phyloP scores from a whole-genome alignment of 148 eudicot species.

The Bassia scoparia region DNA sequence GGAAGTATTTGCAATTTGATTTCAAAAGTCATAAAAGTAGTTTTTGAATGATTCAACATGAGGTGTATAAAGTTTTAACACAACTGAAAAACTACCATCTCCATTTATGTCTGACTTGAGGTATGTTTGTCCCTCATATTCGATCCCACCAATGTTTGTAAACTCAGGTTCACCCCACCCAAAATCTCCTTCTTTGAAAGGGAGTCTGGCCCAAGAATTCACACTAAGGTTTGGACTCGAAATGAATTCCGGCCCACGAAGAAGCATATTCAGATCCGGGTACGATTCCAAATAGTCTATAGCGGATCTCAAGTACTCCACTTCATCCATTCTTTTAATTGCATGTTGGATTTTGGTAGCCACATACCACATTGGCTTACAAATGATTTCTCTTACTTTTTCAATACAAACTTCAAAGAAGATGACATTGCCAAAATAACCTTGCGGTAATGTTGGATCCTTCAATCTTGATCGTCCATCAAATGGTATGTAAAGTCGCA shows the following conservation, averaged over 20 bases:
- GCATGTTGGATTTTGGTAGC: conserved; percentile 19
- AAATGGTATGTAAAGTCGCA: conserved; percentile 5
- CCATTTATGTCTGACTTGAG: conserved; percentile 2
- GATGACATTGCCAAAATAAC: conserved; percentile 27
- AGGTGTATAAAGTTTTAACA: neutral
- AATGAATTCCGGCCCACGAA: neutral
- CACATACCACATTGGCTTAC: conserved; percentile 15
- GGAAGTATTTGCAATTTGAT: too few species aligned
- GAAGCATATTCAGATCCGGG: neutral
- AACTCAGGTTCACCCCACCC: conserved; percentile 26
- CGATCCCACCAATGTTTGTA: neutral
- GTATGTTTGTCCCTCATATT: neutral
- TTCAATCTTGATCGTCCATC: conserved; percentile 23
- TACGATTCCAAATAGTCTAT: conserved; percentile 21
- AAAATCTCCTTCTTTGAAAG: neutral
- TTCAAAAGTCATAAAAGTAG: too few species aligned
- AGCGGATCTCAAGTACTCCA: conserved; percentile 22
- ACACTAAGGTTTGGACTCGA: conserved; percentile 7
- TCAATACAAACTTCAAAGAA: conserved; percentile 8
- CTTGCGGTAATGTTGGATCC: conserved; percentile 17
- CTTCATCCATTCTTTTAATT: conserved; percentile 7
- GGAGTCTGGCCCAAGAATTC: conserved; percentile 15
- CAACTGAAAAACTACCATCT: conserved; percentile 3
- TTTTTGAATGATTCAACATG: too few species aligned
- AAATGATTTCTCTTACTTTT: conserved; percentile 9